phyloP scores from a whole-genome alignment of 2,329 filamentous ascomycete species.

The Penicillium aurantiogriseum region DNA sequence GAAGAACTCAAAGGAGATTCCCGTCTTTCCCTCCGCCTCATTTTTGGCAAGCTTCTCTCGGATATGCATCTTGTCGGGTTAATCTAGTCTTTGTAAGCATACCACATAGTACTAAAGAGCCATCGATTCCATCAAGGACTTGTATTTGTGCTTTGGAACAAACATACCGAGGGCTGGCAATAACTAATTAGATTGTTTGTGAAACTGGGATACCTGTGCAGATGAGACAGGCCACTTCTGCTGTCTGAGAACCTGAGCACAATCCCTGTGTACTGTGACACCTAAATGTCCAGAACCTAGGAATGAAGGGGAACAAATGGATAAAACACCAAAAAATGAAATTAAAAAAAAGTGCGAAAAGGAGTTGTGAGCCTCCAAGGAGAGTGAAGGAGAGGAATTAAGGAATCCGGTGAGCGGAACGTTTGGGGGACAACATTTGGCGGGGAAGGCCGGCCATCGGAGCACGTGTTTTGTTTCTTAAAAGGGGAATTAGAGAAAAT shows the following conservation, averaged over 20 bases:
- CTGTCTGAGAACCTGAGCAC: not conserved
- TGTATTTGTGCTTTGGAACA: not conserved
- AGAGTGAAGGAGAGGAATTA: slow-evolving; percentile 11
- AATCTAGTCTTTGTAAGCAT: slow-evolving; percentile 14
- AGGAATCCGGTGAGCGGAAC: slow-evolving; percentile 13
- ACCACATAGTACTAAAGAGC: not conserved
- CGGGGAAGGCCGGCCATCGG: slow-evolving; percentile 31
- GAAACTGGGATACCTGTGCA: slow-evolving; percentile 12
- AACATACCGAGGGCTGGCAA: slow-evolving; percentile 3
- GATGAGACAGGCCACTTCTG: slow-evolving; percentile 13
- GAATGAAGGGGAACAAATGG: slow-evolving; percentile 1
- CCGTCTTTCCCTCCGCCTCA: slow-evolving; percentile 73
- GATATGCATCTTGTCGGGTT: slow-evolving; percentile 76
- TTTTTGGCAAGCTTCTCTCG: slow-evolving; percentile 84
- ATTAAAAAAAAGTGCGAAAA: slow-evolving; percentile 1
- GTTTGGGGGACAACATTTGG: slow-evolving; percentile 15
- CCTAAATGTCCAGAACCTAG: slow-evolving; percentile 4
- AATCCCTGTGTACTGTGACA: slow-evolving; percentile 14
- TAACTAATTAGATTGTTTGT: slow-evolving; percentile 6
- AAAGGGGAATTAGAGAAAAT: not conserved
- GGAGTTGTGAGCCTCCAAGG: slow-evolving; percentile 10
- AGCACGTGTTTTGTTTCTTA: slow-evolving; percentile 28
- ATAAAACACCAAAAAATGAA: slow-evolving; percentile 5
- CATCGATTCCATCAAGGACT: not conserved
- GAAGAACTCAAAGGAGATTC: slow-evolving; percentile 99